Percentiles rank a stretch among this genome's conserved stretches.
Conservation (phyloP, 805 yeast genomes). For the Sungouiozyma intestinalis region DNA sequence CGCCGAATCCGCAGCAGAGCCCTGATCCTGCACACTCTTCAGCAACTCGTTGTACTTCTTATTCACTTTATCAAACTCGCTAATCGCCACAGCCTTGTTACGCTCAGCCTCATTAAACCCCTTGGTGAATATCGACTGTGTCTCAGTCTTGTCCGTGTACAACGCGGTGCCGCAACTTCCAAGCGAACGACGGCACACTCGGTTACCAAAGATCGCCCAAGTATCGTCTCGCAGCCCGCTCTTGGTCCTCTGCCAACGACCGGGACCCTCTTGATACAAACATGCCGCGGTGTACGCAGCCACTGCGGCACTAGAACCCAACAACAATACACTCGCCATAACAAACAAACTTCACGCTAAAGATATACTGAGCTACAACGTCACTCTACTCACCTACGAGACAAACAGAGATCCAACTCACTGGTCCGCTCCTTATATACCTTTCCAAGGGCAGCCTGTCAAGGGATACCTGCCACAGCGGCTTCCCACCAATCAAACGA, state of each 20-base stretch:
- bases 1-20: constrained; percentile 8
- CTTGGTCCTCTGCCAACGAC: background rate
- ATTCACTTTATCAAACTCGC: constrained; percentile 22
- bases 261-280: background rate
- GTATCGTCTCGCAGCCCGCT: constrained; percentile 1
- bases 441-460: background rate
- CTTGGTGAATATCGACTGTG: constrained; percentile 19
- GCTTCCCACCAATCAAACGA: background rate
- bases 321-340: background rate
- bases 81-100: constrained; percentile 22
- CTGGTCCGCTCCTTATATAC: background rate
- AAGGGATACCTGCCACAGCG: background rate
- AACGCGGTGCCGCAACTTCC: too few species aligned
- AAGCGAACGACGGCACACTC: background rate
- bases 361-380: background rate
- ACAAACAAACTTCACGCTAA: background rate
- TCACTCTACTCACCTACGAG: too few species aligned
- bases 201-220: background rate
- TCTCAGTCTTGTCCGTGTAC: too few species aligned
- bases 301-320: background rate
- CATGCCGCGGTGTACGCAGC: background rate
- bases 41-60: constrained; percentile 17
- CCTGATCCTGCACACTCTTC: constrained; percentile 4
- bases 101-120: constrained; percentile 23
- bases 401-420: too few species aligned